Evolutionary conservation across 352 stramenopile genomes (phyloP).

Genomic region (Pythium vanterpoolii): DNA sequence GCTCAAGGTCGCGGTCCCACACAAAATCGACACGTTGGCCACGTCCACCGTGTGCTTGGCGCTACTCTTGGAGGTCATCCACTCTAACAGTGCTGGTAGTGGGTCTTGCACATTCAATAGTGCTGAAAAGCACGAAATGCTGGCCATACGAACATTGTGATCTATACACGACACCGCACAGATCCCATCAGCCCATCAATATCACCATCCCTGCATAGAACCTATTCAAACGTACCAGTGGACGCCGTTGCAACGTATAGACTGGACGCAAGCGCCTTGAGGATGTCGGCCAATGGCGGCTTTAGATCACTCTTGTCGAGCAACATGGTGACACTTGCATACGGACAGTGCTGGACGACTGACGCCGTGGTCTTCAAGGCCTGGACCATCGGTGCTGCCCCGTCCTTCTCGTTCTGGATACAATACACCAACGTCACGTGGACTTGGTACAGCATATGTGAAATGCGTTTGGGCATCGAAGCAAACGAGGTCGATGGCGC

Average conservation of each 20-base stretch:
- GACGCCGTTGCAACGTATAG: conserved; percentile 58
- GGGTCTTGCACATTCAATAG: conserved; percentile 73
- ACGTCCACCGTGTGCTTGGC: conserved; percentile 44
- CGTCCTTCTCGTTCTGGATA: conserved; percentile 76
- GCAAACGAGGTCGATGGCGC: conserved; percentile 70
- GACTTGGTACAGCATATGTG: conserved; percentile 82
- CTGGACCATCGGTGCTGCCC: conserved; percentile 43
- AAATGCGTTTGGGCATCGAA: conserved; percentile 82
- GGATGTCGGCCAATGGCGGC: conserved; percentile 53
- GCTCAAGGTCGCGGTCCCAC: conserved; percentile 49
- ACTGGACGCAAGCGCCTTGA: conserved; percentile 66
- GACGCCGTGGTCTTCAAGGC: conserved; percentile 71
- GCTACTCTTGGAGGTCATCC: conserved; percentile 61
- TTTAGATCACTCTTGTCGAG: conserved; percentile 51
- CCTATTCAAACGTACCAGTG: no score
- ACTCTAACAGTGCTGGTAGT: conserved; percentile 58
- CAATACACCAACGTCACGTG: conserved; percentile 80
- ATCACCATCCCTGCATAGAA: no score
- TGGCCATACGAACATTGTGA: conserved; percentile 75
- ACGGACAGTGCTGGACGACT: conserved; percentile 79
- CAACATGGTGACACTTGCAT: conserved; percentile 49
- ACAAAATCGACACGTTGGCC: conserved; percentile 61
- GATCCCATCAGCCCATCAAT: no score
- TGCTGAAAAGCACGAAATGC: conserved; percentile 72
- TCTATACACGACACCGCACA: conserved; percentile 37